Evolutionary conservation across 495 filamentous ascomycete genomes (phyloP), one percentile per base, ranked within the genome.

Genomic region (Symbiotaphrina buchneri): DNA sequence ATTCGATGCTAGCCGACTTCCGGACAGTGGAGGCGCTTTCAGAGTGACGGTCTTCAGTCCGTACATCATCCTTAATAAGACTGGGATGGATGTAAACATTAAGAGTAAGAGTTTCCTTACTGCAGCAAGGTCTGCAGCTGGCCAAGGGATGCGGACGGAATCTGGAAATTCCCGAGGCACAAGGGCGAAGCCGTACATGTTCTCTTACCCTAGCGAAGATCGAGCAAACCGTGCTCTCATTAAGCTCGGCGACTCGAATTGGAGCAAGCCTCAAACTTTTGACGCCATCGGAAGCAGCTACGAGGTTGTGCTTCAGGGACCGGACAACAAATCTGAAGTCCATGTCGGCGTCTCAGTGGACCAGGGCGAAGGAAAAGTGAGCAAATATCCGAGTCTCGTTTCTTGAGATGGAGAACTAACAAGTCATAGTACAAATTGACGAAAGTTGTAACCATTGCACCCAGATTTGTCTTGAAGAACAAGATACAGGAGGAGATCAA

Each of bases 241-340:
- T 28, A 91, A 74, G 52, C 65, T 92, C 27, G 78, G 74, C 18
- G 77, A 91, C 23, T 93, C 87, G 4, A 61, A 65, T 16, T 95
- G 87, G 90, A 93, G 85, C 52, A 91, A 78, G 47, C 84, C 90
- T 2, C 85, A 94, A 49, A 92, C 78, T 63, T 87, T 97, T 43
- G 87, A 97, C 44, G 87, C 87, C n/a, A 85, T 97, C 35, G 87
- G 87, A 27, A 93, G 83, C 47, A 79, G 72, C 4, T 68, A 75
- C 18, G 81, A 91, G 39, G 74, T 90, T 10, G 63, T 81, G 19
- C 62, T 97, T 25, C 74, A 76, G 8, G 78, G 83, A 4, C 39
- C 61, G 4, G 56, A 55, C 14, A 72, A 63, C 18, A 71, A 74
- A 34, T 65, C 71, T 2, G 85, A 95, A 48, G 76, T 93, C 47